phyloP scores from a whole-genome alignment of 2,329 filamentous ascomycete species.

The Pseudogymnoascus sp. region DNA sequence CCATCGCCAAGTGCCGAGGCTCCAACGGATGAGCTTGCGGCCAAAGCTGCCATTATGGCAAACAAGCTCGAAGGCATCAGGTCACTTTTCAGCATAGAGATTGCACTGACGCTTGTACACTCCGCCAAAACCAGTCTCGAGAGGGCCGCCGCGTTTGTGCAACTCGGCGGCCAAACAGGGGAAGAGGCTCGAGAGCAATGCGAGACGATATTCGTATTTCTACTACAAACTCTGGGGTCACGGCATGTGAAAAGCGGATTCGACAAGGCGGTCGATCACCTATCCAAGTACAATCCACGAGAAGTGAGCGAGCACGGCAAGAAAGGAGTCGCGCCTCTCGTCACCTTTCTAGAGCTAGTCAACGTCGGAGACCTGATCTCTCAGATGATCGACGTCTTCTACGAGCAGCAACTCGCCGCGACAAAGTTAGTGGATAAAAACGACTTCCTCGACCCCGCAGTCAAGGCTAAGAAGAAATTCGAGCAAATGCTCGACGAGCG shows the following conservation, averaged over 20 bases:
- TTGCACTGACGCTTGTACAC: conserved; percentile 84
- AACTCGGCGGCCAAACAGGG: conserved; percentile 70
- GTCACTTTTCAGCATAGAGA: conserved; percentile 91
- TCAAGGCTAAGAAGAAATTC: conserved; percentile 94
- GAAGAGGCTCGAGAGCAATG: conserved; percentile 84
- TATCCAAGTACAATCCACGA: conserved; percentile 85
- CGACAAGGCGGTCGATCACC: conserved; percentile 82
- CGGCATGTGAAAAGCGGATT: conserved; percentile 90
- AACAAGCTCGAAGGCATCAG: conserved; percentile 90
- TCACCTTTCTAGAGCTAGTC: conserved; percentile 93
- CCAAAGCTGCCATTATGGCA: conserved; percentile 97
- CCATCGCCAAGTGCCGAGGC: conserved; percentile 51
- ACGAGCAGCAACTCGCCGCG: conserved; percentile 83
- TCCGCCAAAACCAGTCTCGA: conserved; percentile 82
- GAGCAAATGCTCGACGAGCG: conserved; percentile 98
- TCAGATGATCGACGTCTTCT: conserved; percentile 98
- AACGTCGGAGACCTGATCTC: conserved; percentile 97
- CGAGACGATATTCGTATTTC: conserved; percentile 74
- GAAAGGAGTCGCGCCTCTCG: conserved; percentile 74
- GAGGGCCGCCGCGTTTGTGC: conserved; percentile 74
- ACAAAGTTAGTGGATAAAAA: conserved; percentile 81
- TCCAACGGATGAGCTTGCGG: conserved; percentile 84
- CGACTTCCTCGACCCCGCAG: conserved; percentile 87
- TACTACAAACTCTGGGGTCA: conserved; percentile 77
- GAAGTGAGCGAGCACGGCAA: conserved; percentile 66